Base-by-base conservation (phyloP, 2,329 filamentous ascomycete species). In the Sarocladium brachiariae region DNA sequence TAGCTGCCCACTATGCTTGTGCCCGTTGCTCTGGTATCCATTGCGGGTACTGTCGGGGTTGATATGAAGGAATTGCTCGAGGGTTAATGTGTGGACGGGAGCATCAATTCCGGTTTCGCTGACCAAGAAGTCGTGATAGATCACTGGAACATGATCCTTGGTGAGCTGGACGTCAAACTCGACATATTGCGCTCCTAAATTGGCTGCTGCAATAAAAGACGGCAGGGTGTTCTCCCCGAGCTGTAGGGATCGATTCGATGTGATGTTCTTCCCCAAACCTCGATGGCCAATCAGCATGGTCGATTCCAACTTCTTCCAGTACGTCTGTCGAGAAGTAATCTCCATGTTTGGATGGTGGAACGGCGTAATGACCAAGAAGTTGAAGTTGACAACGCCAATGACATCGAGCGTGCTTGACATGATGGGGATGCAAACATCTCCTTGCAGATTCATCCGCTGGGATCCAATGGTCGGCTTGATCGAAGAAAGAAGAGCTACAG, bases 121-220 rank as follows among this genome's bases (percentile, higher is more conserved):
- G 65, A 99, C 93, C 13, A 97, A 76, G 62, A 99, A 99, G 66
- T 99, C 93, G 64, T 99, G 93, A 64, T 99, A 99, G 61, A 99
- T 96, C 56, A 99, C 92, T 0, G 93, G 93, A 1, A 99, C 90
- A 60, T 95, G 90, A 63, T 99, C 93, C 63, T 99, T 99, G n/a
- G 93, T 99, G 34, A 99, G 74, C 65, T 99, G 93, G 1, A 99
- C 93, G 64, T 99, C 93, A 61, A 87, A 84, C 58, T 85, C 81
- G 43, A 86, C 81, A 58, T 85, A 86, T 51, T 84, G 78, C 2
- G 82, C 93, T 8, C 93, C 93, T 49, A 99, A 70, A 58, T 96
- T 97, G 38, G 92, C 91, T 2, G 93, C 93, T 2, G 92, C 89
- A 61, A 97, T 96, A 69, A 99, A 99, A 0, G 93, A 97, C 51